Conservation (phyloP, 2,329 filamentous ascomycete species). For the Penicillium polonicum region DNA sequence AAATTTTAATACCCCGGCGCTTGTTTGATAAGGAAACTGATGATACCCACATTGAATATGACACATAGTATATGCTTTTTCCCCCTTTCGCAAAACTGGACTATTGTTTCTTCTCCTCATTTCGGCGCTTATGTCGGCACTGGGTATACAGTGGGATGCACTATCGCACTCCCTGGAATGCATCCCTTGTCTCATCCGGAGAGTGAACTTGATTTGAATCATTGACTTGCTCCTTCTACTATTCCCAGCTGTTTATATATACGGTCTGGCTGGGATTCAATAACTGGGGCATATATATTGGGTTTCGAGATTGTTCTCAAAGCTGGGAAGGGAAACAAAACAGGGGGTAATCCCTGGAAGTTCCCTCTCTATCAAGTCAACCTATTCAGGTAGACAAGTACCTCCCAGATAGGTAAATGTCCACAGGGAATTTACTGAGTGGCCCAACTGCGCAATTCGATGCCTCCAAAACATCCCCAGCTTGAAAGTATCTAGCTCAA, state of each 20-base stretch:
- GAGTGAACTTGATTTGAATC: conserved; percentile 10
- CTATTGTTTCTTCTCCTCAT: neutral
- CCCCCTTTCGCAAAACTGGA: neutral
- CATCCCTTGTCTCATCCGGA: conserved; percentile 30
- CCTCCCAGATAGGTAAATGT: neutral
- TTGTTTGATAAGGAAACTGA: conserved; percentile 8
- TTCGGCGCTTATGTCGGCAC: neutral
- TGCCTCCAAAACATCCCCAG: neutral
- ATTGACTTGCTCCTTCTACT: conserved; percentile 11
- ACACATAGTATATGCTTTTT: neutral
- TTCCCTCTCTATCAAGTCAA: neutral
- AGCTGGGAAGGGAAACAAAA: neutral
- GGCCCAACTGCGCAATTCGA: neutral
- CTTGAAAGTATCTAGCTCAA: neutral
- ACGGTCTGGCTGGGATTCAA: conserved; percentile 2
- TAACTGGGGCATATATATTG: conserved; percentile 3
- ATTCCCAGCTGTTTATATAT: conserved; percentile 1
- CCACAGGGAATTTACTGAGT: neutral
- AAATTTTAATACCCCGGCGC: conserved; percentile 26
- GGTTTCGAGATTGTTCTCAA: neutral
- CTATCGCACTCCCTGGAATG: conserved; percentile 18
- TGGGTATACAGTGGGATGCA: conserved; percentile 28
- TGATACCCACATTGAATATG: conserved; percentile 11
- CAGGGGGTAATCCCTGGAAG: neutral
- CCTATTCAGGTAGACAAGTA: neutral